A percentile compares a stretch with the other conserved stretches of the same genome.
Evolutionary conservation across 805 yeast species (phyloP).

Genomic region (Wickerhamomyces canadensis): DNA sequence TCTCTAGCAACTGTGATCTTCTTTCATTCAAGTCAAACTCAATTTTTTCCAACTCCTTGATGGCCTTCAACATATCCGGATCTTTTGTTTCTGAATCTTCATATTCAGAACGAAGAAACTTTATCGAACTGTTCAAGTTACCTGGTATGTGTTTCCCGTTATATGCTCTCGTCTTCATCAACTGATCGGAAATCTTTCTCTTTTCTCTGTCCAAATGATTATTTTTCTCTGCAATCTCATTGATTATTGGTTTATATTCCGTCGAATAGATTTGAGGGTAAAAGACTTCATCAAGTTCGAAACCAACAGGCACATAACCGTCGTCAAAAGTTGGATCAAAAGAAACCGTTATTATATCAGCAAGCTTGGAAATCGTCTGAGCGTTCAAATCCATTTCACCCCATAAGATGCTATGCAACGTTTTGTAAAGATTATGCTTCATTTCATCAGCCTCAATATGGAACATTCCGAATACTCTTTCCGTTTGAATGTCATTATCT

Average conservation of each 20-base stretch:
- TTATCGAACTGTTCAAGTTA: slow-evolving; percentile 22
- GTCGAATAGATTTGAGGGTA: slow-evolving; percentile 36
- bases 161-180: slow-evolving; percentile 23
- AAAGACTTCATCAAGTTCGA: slow-evolving; percentile 26
- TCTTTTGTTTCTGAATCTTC: not conserved
- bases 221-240: slow-evolving; percentile 3
- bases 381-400: slow-evolving; percentile 22
- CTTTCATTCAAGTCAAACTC: slow-evolving; percentile 8
- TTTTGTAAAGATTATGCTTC: slow-evolving; percentile 26
- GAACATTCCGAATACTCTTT: slow-evolving; percentile 21
- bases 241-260: slow-evolving; percentile 16
- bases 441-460: slow-evolving; percentile 30
- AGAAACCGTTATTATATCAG: slow-evolving; percentile 31
- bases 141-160: slow-evolving; percentile 28
- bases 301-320: slow-evolving; percentile 14
- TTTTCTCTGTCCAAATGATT: slow-evolving; percentile 9
- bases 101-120: slow-evolving; percentile 16
- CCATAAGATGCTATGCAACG: slow-evolving; percentile 29
- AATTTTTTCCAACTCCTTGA: slow-evolving; percentile 18
- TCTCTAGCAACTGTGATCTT: slow-evolving; percentile 4
- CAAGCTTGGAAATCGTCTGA: slow-evolving; percentile 20
- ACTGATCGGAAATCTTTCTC: slow-evolving; percentile 11
- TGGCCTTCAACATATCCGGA: slow-evolving; percentile 9
- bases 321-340: slow-evolving; percentile 18
- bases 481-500: slow-evolving; percentile 1